A percentile compares a stretch with the other conserved stretches of the same genome.
Evolutionary conservation across 139 green algal species (phyloP).

Genomic region (Picochlorum sp.): DNA sequence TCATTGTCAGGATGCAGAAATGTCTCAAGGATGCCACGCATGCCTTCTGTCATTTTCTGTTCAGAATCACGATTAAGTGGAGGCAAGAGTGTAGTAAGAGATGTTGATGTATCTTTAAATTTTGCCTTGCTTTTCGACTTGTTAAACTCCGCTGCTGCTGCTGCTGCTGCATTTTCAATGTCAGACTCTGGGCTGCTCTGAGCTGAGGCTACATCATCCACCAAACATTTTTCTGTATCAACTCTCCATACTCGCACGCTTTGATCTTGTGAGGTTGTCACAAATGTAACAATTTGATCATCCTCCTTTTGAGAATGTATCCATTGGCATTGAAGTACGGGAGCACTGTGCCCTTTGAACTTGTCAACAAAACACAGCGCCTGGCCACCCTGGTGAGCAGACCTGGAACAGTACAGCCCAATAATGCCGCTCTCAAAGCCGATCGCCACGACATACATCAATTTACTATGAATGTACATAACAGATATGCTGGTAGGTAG

Average conservation of each 20-base stretch:
- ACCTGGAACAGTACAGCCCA: not conserved
- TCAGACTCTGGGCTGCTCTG: too few relatives aligned
- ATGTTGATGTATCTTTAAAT: too few relatives aligned
- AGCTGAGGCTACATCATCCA: too few relatives aligned
- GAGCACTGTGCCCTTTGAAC: not conserved
- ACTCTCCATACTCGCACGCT: not conserved
- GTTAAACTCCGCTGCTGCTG: too few relatives aligned
- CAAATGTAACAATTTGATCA: not conserved
- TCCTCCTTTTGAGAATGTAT: not conserved
- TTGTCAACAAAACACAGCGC: not conserved
- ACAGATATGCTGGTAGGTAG: too few relatives aligned
- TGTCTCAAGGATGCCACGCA: too few relatives aligned
- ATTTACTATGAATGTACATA: not conserved
- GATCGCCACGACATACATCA: not conserved
- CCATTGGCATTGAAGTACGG: not conserved
- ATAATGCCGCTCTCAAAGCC: not conserved
- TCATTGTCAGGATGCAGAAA: too few relatives aligned
- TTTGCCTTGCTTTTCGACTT: too few relatives aligned
- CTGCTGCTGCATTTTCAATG: too few relatives aligned
- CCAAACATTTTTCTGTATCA: not conserved
- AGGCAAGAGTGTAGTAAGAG: too few relatives aligned
- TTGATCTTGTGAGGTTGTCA: not conserved
- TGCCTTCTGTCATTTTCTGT: too few relatives aligned
- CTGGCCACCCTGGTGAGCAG: not conserved
- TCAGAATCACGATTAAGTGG: too few relatives aligned